A percentile compares a stretch with the other conserved stretches of the same genome.
Conservation (phyloP, 1,284 basidiomycete species). For the Sporisorium reilianum region DNA sequence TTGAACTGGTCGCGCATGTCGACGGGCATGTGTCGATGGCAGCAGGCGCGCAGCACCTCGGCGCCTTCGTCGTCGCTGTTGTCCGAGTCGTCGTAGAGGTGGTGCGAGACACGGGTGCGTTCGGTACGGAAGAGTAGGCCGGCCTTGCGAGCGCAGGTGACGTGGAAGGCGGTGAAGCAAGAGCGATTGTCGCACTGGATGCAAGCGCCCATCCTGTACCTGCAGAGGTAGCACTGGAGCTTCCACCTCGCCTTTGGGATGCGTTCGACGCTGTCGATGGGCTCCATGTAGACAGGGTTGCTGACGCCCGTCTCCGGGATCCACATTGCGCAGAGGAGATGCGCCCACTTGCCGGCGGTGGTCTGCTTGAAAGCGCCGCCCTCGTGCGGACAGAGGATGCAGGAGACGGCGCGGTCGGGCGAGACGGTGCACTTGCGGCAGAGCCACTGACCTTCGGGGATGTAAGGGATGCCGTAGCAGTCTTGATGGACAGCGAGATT, state of each 20-base stretch:
- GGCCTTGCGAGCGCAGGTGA: constrained; percentile 83
- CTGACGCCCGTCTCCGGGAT: constrained; percentile 93
- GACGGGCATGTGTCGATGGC: constrained; percentile 63
- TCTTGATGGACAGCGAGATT: constrained; percentile 99
- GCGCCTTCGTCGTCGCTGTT: constrained; percentile 47
- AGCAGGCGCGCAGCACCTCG: constrained; percentile 58
- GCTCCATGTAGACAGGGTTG: constrained; percentile 98
- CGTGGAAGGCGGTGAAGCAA: constrained; percentile 94
- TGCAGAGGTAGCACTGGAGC: constrained; percentile 86
- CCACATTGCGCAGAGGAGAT: constrained; percentile 97
- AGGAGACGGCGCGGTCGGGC: constrained; percentile 93
- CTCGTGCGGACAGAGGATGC: constrained; percentile 93
- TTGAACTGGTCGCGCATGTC: constrained; percentile 48
- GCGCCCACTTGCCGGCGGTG: constrained; percentile 90
- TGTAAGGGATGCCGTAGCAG: constrained; percentile 99
- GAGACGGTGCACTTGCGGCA: constrained; percentile 98
- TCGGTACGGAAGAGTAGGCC: constrained; percentile 59
- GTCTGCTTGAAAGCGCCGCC: constrained; percentile 99
- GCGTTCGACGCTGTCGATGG: constrained; percentile 87
- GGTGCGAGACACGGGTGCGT: constrained; percentile 51
- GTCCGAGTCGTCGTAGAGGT: constrained; percentile 48
- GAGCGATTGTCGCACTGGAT: constrained; percentile 94
- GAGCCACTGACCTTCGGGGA: constrained; percentile 99
- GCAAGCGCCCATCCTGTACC: constrained; percentile 85
- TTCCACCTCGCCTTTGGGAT: constrained; percentile 95